Evolutionary conservation across 78 protist species (phyloP), one percentile per base, ranked within the genome.

Genomic region (Reticulomyxa filosa): DNA sequence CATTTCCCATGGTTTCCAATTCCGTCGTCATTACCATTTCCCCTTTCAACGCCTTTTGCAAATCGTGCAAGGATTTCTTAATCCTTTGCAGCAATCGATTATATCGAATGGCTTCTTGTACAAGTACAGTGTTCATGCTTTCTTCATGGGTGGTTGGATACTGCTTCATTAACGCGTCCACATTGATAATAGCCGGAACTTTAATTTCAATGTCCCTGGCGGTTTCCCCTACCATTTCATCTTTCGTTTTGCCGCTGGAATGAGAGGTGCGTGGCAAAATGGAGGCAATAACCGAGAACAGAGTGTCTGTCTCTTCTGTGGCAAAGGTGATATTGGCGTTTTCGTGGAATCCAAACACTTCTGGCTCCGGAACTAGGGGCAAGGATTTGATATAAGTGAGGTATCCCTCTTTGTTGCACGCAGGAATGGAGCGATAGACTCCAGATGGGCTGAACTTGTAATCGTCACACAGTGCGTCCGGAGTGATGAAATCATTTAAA

Each of bases 301-400:
- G 29, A 38, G 0, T 2, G 33, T n/a, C 4, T 22, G 85, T 71
- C 29, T 74, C 87, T 11, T 74, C 56, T 57, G 3, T 36, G 27
- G 83, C 85, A 61, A n/a, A 77, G n/a, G 75, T 69, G 46, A 85
- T 74, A 27, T 72, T 85, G 36, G 88, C 93, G 71, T 83, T 83
- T 52, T 37, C 73, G 72, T 84, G 88, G 68, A 88, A 4, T 20
- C 90, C 87, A 25, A 84, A 84, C 34, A 74, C 82, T 27, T 67
- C 78, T 2, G 89, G 89, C 34, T 34, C 33, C 20, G 68, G 68
- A 38, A 8, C 1, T 13, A 59, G 4, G 3, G 80, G 80, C 26
- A 80, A 38, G 13, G 3, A 17, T 20, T 53, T 5, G 39, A 82
- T 48, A 38, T 13, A 23, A 8, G 0, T 34, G 29, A 51, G 7